Evolutionary conservation across 2,329 filamentous ascomycete genomes (phyloP).

Genomic region (Beauveria scarabaeidicola): DNA sequence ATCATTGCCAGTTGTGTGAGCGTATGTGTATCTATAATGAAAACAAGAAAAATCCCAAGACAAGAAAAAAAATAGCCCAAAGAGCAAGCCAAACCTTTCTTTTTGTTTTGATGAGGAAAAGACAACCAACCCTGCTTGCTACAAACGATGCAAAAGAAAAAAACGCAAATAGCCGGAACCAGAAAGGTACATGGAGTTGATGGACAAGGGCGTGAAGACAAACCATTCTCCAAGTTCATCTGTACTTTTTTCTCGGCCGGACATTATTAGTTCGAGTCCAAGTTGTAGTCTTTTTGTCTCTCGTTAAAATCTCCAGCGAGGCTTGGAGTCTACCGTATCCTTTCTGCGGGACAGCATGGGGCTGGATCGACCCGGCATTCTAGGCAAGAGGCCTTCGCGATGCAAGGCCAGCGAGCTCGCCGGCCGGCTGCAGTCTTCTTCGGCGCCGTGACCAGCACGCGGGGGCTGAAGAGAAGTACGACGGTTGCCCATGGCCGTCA

Average conservation of each 20-base stretch:
- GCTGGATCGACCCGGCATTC: constrained; percentile 16
- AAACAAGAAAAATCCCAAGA: neutral
- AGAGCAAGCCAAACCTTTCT: neutral
- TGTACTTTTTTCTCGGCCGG: neutral
- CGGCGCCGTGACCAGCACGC: constrained; percentile 22
- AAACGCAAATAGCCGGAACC: neutral
- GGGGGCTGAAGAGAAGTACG: constrained; percentile 47
- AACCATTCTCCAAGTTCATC: no score
- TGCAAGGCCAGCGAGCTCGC: constrained; percentile 46
- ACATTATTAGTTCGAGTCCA: neutral
- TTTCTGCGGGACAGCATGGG: constrained; percentile 29
- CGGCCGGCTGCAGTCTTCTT: constrained; percentile 34
- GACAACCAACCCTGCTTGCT: neutral
- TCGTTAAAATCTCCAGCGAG: constrained; percentile 39
- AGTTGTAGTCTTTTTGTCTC: neutral
- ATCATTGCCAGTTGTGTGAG: constrained; percentile 5
- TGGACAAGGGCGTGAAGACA: no score
- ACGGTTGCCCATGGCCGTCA: constrained; percentile 31
- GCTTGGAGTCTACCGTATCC: constrained; percentile 30
- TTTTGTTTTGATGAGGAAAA: neutral
- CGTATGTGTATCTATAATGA: constrained; percentile 5
- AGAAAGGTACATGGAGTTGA: neutral
- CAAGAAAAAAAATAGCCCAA: neutral
- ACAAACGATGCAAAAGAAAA: neutral
- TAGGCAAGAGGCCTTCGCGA: constrained; percentile 46